Conservation (phyloP, 495 filamentous ascomycete genomes). For the Talaromyces stipitatus region DNA sequence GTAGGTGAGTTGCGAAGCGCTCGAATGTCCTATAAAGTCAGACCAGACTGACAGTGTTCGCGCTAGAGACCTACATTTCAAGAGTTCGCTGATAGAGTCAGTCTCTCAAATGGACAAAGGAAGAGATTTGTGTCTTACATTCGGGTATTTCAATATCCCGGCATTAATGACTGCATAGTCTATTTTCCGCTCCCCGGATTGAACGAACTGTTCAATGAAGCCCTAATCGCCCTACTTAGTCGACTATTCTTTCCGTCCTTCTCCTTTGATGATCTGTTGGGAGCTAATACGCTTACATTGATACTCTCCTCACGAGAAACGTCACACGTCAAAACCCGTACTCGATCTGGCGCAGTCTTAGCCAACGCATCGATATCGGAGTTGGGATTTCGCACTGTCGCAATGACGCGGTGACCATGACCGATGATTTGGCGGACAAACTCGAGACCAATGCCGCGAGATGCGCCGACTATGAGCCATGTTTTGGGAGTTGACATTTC, state of each 20-base stretch:
- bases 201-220: neutral
- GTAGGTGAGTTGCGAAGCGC: conserved; percentile 2
- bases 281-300: conserved; percentile 20
- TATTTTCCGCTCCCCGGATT: conserved; percentile 15
- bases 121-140: conserved; percentile 32
- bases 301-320: conserved; percentile 44
- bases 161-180: conserved; percentile 49
- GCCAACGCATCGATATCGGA: conserved; percentile 33
- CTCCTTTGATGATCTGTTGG: neutral
- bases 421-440: conserved; percentile 42
- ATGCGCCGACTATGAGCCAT: conserved; percentile 50
- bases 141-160: conserved; percentile 50
- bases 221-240: neutral
- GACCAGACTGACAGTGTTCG: neutral
- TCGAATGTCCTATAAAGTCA: conserved; percentile 5
- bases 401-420: conserved; percentile 40
- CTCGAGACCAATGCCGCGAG: conserved; percentile 51
- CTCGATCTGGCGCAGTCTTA: conserved; percentile 26
- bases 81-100: conserved; percentile 35
- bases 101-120: neutral
- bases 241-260: neutral
- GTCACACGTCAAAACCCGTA: conserved; percentile 43
- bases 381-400: conserved; percentile 38
- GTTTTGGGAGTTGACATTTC: conserved; percentile 15
- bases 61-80: conserved; percentile 34